A percentile compares a stretch with the other conserved stretches of the same genome.
phyloP scores from a whole-genome alignment of 2,329 filamentous ascomycete species.

The Phialocephala subalpina region DNA sequence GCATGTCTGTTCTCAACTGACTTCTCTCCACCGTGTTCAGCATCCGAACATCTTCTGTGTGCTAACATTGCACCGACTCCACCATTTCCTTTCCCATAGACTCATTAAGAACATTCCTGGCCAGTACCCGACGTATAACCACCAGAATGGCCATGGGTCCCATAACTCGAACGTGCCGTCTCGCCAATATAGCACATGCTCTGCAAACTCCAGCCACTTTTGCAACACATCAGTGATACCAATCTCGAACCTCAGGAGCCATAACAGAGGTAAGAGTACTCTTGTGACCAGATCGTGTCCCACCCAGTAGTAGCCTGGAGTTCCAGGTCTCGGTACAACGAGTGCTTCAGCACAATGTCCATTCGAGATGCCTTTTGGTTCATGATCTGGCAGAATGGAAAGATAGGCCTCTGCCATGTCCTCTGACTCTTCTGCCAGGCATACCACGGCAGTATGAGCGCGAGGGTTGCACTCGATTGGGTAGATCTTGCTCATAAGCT shows the following conservation, averaged over 20 bases:
- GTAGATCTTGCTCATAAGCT: conserved; percentile 56
- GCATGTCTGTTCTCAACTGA: not conserved
- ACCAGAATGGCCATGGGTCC: conserved; percentile 65
- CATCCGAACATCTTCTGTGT: conserved; percentile 65
- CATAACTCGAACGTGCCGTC: conserved; percentile 60
- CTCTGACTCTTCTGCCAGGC: conserved; percentile 59
- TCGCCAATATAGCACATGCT: conserved; percentile 58
- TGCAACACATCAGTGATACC: conserved; percentile 33
- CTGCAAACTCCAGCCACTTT: conserved; percentile 42
- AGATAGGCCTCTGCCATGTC: conserved; percentile 60
- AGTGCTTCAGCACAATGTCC: conserved; percentile 19
- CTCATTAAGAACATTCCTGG: conserved; percentile 58
- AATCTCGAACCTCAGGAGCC: conserved; percentile 39
- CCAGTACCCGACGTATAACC: conserved; percentile 64
- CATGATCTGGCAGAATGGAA: conserved; percentile 47
- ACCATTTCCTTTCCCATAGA: conserved; percentile 56
- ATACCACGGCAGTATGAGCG: conserved; percentile 70
- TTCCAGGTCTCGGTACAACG: conserved; percentile 37
- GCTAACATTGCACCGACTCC: conserved; percentile 74
- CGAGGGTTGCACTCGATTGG: conserved; percentile 78
- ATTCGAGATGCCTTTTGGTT: conserved; percentile 25
- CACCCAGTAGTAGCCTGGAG: conserved; percentile 66
- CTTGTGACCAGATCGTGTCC: conserved; percentile 68
- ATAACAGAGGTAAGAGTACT: conserved; percentile 55
- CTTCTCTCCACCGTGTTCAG: conserved; percentile 9